Conservation (phyloP, 2,329 filamentous ascomycete species). For the Rutstroemia sp. region DNA sequence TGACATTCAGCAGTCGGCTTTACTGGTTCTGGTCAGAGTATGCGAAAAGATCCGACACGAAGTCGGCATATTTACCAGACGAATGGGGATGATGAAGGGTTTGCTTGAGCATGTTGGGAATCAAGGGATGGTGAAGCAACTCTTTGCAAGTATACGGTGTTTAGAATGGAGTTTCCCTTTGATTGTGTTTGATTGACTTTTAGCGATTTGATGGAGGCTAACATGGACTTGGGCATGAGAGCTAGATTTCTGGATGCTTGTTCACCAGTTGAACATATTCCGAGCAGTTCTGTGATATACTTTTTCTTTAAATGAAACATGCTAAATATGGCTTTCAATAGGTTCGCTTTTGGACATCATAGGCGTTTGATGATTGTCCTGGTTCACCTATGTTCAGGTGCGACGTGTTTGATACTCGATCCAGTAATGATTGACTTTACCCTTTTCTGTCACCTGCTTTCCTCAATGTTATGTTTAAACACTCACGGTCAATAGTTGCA, state of each 20-base stretch:
- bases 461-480: not conserved
- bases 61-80: slow-evolving; percentile 80
- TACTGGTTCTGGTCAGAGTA: slow-evolving; percentile 87
- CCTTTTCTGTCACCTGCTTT: not conserved
- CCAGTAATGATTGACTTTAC: not conserved
- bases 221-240: slow-evolving; percentile 26
- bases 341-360: slow-evolving; percentile 3
- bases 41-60: slow-evolving; percentile 85
- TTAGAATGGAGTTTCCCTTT: slow-evolving; percentile 26
- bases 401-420: not conserved
- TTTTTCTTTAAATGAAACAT: slow-evolving; percentile 7
- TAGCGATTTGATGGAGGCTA: slow-evolving; percentile 35
- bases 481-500: not conserved
- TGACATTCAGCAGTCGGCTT: slow-evolving; percentile 68
- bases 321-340: slow-evolving; percentile 13
- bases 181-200: slow-evolving; percentile 11
- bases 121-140: slow-evolving; percentile 29
- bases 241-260: slow-evolving; percentile 14
- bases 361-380: not conserved
- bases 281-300: slow-evolving; percentile 4
- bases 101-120: slow-evolving; percentile 9
- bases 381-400: not conserved
- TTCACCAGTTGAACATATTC: slow-evolving; percentile 18
- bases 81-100: slow-evolving; percentile 59
- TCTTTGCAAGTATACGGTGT: slow-evolving; percentile 30